phyloP scores from a whole-genome alignment of 192 early-diverging fungal genomes.

The Rhizoclosmatium sp. region DNA sequence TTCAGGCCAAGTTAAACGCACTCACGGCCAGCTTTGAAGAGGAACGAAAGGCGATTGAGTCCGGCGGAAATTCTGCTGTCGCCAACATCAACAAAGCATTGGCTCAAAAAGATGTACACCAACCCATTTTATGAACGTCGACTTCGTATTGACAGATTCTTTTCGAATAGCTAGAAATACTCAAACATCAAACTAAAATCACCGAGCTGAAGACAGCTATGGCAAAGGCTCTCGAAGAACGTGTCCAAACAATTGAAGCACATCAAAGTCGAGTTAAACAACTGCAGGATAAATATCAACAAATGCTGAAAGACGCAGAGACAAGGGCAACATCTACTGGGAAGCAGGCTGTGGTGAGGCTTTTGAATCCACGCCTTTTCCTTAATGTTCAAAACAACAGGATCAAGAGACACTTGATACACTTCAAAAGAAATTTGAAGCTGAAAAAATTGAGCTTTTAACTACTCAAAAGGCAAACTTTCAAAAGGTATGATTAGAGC shows the following conservation, averaged over 20 bases:
- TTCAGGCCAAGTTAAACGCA: not conserved
- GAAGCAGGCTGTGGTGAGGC: not conserved
- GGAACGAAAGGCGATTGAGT: constrained; percentile 14
- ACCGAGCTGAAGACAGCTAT: constrained; percentile 23
- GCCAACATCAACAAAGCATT: constrained; percentile 35
- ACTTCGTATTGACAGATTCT: not conserved
- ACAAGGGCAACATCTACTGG: not conserved
- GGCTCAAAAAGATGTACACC: constrained; percentile 52
- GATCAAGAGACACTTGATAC: not conserved
- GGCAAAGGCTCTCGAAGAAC: constrained; percentile 2
- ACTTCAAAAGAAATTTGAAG: constrained; percentile 21
- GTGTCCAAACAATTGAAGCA: constrained; percentile 56
- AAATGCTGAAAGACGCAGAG: constrained; percentile 42
- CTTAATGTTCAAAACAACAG: not conserved
- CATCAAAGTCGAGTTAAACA: constrained; percentile 61
- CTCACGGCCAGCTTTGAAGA: constrained; percentile 32
- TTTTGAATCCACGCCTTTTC: not conserved
- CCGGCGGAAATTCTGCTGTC: constrained; percentile 34
- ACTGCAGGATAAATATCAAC: constrained; percentile 57
- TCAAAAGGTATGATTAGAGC: constrained; percentile 19
- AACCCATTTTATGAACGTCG: not conserved
- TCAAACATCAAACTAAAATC: not conserved
- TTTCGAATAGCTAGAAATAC: constrained; percentile 31
- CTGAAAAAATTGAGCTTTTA: constrained; percentile 30
- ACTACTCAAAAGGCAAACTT: constrained; percentile 30